A percentile compares a stretch with the other conserved stretches of the same genome.
Evolutionary conservation across 2,329 filamentous ascomycete species (phyloP).

Genomic region (Epichloe gansuensis): DNA sequence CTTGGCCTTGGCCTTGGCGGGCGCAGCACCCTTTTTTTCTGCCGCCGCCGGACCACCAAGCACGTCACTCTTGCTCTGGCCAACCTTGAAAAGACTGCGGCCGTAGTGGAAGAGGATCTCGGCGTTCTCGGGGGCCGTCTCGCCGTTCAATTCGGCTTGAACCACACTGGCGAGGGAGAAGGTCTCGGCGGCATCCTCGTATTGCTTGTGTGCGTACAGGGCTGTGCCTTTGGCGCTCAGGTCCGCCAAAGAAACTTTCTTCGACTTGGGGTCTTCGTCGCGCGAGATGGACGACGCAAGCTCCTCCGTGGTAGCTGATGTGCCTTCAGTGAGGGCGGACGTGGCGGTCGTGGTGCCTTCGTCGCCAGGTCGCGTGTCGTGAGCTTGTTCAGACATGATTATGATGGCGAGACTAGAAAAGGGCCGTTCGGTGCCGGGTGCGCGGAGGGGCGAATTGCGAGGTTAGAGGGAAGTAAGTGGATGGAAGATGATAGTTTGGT

Average conservation of each 20-base stretch:
- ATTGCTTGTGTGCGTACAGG: conserved; percentile 82
- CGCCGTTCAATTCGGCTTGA: conserved; percentile 83
- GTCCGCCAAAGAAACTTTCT: conserved; percentile 58
- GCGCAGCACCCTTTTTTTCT: conserved; percentile 30
- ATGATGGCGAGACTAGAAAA: background rate
- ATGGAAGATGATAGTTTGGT: background rate
- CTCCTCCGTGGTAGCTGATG: conserved; percentile 7
- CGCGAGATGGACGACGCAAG: conserved; percentile 14
- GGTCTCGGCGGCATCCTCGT: conserved; percentile 70
- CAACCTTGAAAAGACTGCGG: conserved; percentile 84
- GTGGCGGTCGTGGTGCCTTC: conserved; percentile 3
- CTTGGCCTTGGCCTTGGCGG: conserved; percentile 25
- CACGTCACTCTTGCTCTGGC: conserved; percentile 87
- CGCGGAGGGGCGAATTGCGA: background rate
- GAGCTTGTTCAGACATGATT: conserved; percentile 11
- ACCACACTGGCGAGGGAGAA: conserved; percentile 83
- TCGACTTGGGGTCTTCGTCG: conserved; percentile 34
- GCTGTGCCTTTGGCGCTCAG: conserved; percentile 69
- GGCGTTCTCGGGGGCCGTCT: conserved; percentile 80
- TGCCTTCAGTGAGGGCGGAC: conserved; percentile 6
- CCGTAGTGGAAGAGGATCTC: conserved; percentile 93
- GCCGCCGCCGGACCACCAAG: conserved; percentile 66
- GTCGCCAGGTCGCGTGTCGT: conserved; percentile 11
- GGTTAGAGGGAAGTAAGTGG: background rate
- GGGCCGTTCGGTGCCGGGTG: background rate